Conservation (phyloP, 805 yeast genomes). For the Candida dendrica region DNA sequence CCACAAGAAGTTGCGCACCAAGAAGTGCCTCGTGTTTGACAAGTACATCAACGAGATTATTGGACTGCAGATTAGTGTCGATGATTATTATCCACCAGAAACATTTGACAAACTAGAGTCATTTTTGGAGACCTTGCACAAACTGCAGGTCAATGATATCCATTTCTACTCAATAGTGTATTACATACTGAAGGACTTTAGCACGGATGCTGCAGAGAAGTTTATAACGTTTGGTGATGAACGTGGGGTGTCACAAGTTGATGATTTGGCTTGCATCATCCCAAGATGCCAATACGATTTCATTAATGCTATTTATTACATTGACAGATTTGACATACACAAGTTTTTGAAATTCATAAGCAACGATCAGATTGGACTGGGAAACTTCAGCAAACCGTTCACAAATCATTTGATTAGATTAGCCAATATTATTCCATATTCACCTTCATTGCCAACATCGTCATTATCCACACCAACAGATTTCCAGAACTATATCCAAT, state of each 20-base stretch:
- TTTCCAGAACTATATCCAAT: conserved; percentile 5
- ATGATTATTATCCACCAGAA: conserved; percentile 17
- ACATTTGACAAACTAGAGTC: conserved; percentile 10
- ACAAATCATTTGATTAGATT: conserved; percentile 13
- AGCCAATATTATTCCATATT: conserved; percentile 18
- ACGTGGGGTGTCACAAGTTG: neutral
- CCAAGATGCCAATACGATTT: conserved; percentile 8
- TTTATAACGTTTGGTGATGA: conserved; percentile 6
- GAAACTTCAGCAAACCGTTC: conserved; percentile 6
- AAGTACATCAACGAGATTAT: conserved; percentile 12
- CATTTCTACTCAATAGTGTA: conserved; percentile 13
- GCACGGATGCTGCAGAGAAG: conserved; percentile 10
- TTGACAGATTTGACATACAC: conserved; percentile 19
- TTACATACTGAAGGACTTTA: conserved; percentile 19
- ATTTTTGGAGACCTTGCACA: conserved; percentile 8
- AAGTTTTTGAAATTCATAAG: conserved; percentile 8
- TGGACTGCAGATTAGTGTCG: conserved; percentile 5
- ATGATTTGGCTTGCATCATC: neutral
- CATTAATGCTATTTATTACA: conserved; percentile 15
- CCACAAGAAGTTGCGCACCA: conserved; percentile 8
- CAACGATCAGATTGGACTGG: conserved; percentile 5
- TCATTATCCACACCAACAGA: conserved; percentile 4
- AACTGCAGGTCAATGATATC: conserved; percentile 2
- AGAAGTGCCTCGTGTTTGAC: conserved; percentile 12
- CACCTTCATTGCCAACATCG: conserved; percentile 4